These are phyloP conservation scores for Raffaelea ambrosiae DNA, from an alignment of 2,329 filamentous ascomycete genomes.

Conservation along the genomic window DNA sequence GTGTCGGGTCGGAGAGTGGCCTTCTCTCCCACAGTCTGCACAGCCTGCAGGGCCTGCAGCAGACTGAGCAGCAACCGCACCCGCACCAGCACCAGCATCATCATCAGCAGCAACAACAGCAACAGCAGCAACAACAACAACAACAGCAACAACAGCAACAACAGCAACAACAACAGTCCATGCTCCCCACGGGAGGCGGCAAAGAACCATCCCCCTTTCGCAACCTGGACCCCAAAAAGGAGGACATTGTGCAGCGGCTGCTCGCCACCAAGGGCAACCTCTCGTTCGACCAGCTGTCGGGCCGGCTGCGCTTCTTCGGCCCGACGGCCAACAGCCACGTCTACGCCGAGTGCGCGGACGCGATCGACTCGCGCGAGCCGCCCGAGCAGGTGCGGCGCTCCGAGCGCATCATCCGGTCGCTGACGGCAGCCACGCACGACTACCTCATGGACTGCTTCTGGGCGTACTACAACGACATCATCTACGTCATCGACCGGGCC, in stretches of 20 bases:
- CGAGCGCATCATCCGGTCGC: conserved; percentile 36
- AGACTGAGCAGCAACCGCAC: background rate
- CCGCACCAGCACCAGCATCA: background rate
- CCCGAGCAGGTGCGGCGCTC: conserved; percentile 37
- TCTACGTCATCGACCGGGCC: conserved; percentile 39
- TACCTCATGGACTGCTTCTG: conserved; percentile 45
- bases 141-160: background rate
- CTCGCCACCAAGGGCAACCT: conserved; percentile 41
- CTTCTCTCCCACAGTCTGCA: background rate
- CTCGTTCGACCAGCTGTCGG: conserved; percentile 41
- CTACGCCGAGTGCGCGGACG: conserved; percentile 29
- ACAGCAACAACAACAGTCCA: background rate
- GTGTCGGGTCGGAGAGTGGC: too few species aligned
- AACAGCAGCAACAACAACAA: conserved; percentile 1
- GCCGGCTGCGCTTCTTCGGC: conserved; percentile 42
- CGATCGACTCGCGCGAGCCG: conserved; percentile 27
- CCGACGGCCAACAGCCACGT: conserved; percentile 46
- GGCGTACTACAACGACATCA: conserved; percentile 39
- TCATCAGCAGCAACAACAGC: too few species aligned
- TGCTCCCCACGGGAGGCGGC: background rate
- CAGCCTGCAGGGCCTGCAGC: background rate
- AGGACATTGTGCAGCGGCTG: conserved; percentile 38
- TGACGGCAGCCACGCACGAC: conserved; percentile 38
- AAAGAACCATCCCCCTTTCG: conserved; percentile 25
- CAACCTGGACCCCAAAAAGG: conserved; percentile 31